phyloP scores from a whole-genome alignment of 371 early-diverging fungal genomes.

The Circinella minor region DNA sequence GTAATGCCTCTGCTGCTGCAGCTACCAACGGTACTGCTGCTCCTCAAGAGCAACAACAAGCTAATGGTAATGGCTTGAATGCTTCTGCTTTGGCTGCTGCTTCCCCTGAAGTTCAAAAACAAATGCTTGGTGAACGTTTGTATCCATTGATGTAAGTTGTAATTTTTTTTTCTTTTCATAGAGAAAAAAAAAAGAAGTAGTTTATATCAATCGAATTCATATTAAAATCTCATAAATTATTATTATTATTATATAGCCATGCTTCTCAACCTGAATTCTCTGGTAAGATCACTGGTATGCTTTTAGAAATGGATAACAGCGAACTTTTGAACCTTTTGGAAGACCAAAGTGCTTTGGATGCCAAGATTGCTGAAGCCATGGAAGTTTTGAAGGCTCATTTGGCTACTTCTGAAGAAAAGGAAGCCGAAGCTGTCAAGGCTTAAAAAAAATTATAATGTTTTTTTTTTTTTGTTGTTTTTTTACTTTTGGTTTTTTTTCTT shows the following conservation, averaged over 20 bases:
- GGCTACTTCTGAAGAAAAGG: conserved; percentile 26
- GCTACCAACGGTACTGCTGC: conserved; percentile 56
- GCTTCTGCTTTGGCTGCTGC: conserved; percentile 85
- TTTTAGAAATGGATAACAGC: conserved; percentile 96
- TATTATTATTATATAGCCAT: conserved; percentile 11
- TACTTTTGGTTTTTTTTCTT: not conserved
- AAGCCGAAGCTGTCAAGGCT: conserved; percentile 15
- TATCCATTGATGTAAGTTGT: conserved; percentile 76
- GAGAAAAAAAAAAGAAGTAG: not conserved
- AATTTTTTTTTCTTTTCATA: not conserved
- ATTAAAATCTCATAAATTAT: not conserved
- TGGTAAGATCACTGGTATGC: conserved; percentile 99
- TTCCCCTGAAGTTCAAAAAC: conserved; percentile 91
- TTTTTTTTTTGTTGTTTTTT: not conserved
- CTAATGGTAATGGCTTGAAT: conserved; percentile 55
- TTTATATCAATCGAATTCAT: not conserved
- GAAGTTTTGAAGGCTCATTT: conserved; percentile 82
- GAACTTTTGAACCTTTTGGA: conserved; percentile 92
- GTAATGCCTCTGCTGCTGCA: conserved; percentile 53
- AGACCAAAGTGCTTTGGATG: conserved; percentile 70
- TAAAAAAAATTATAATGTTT: not conserved
- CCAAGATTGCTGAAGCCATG: conserved; percentile 88
- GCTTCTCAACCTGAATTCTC: conserved; percentile 75
- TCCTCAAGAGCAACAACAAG: conserved; percentile 81
- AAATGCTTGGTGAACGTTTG: conserved; percentile 93